A percentile compares a stretch with the other conserved stretches of the same genome.
phyloP scores from a whole-genome alignment of 768 basidiomycete genomes.

The Suillus clintonianus region DNA sequence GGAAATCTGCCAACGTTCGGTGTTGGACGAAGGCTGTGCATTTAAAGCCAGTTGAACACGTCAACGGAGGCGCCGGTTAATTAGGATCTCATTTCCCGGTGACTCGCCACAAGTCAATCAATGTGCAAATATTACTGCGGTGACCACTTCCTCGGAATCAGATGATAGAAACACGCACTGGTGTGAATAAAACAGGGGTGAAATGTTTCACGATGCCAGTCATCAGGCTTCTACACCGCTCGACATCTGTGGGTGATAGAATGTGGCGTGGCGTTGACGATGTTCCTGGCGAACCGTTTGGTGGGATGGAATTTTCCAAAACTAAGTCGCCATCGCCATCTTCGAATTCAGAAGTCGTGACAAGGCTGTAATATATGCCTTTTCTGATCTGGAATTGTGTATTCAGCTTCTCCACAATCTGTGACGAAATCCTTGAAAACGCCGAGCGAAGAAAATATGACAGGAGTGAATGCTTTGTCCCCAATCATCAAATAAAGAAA shows the following conservation, averaged over 20 bases:
- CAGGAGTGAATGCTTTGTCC: neutral
- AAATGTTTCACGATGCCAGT: conserved; percentile 61
- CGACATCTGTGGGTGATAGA: conserved; percentile 35
- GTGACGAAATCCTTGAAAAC: neutral
- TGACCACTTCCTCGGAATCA: neutral
- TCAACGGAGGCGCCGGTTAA: neutral
- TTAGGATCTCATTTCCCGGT: neutral
- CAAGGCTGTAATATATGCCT: conserved; percentile 62
- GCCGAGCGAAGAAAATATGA: neutral
- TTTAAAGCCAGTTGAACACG: neutral
- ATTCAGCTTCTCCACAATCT: conserved; percentile 3
- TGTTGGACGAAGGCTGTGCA: neutral
- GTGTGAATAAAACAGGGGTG: conserved; percentile 72
- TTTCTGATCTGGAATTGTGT: conserved; percentile 52
- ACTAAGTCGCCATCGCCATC: conserved; percentile 29
- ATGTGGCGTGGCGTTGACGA: conserved; percentile 20
- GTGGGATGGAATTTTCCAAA: conserved; percentile 3
- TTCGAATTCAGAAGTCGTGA: conserved; percentile 60
- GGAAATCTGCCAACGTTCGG: neutral
- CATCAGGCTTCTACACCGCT: conserved; percentile 53
- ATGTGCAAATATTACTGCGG: neutral
- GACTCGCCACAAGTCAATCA: neutral
- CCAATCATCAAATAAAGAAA: neutral
- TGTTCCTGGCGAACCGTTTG: neutral
- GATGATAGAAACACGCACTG: conserved; percentile 32